Base-by-base conservation (phyloP, 2,329 filamentous ascomycete species). In the Verticillium tricorpus region DNA sequence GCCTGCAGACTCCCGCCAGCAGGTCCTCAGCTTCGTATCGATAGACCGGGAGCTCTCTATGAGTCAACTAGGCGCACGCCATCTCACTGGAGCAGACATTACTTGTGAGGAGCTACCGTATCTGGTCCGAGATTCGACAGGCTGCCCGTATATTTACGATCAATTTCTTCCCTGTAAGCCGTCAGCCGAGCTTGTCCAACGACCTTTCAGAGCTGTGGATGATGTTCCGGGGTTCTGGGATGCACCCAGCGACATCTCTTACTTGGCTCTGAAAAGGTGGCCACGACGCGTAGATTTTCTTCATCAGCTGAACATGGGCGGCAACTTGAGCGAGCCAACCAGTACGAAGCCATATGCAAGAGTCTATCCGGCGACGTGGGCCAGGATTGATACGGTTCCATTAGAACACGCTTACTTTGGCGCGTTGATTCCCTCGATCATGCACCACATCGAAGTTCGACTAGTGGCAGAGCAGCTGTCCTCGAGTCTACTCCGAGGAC, bases 371-470 rank as follows among this genome's bases (percentile, higher is more conserved):
- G 69, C 77, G 1, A 66, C 74, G 0, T 74, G 74, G n/a, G 85
- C 85, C 60, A 79, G 70, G 0, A 72, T 84, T 0, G 85, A 88
- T 63, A 66, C 67, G 2, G 67, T 85, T 2, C 77, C 81, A 0
- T 69, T 77, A 7, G 71, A 72, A 8, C 77, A 79, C 62, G 78
- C 76, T 1, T 74, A 79, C 56, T 80, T 87, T 32, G 85, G 81
- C 2, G 78, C 89, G 60, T 79, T 95, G 40, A 81, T 95, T 5
- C 92, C 93, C 0, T 88, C 87, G 0, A 85, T 97, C 39, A 77
- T 90, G 17, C 85, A 92, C 66, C 84, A 85, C n/a, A 68, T 94
- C 2, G 89, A 90, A 65, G 78, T 86, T 0, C 77, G 82, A 31
- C 75, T 94, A 28, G 77, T 91, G 8, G 90, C 88, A 0, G 76